Base-by-base conservation (phyloP, 192 early-diverging fungal species). In the Umbelopsis vinacea region DNA sequence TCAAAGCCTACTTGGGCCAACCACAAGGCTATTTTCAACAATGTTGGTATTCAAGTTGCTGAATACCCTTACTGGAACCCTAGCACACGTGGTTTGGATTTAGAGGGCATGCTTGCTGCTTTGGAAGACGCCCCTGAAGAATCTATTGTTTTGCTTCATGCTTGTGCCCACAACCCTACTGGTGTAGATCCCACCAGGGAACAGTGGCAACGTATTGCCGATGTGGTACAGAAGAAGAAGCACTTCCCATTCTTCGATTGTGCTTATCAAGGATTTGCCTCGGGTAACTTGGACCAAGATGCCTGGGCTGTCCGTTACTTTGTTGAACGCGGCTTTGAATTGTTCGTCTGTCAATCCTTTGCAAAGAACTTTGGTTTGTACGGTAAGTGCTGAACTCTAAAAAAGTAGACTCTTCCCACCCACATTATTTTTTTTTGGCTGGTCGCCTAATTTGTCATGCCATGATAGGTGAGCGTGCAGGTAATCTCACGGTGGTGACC, bases 301-400 rank as follows among this genome's bases (percentile, higher is more conserved):
- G 96, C 97, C 33, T 90, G 86, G 78, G 94, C 97, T 67, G 91
- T 97, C 46, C 90, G 97, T 19, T 92, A 95, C 79, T 99, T 99
- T 88, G 94, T 94, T 3, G 82, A 89, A 21, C 87, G 90, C 71
- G 96, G 96, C 6, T 95, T 97, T 77, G 96, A 99, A 78, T 71
- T 96, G 72, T 88, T 98, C 63, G 86, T 96, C 9, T 89, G 92
- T 38, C 93, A 99, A 83, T 96, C 94, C 21, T 99, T 93, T 84
- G 90, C 95, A 81, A 99, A 99, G 86, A 99, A 99, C 89, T 93
- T 99, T 89, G 97, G 97, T 17, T 85, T 99, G 45, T 99, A 99
- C 81, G 88, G 89, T 87, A 82, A 75, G 79, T 70, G 21, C 40
- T 40, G 21, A 38, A 22, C 4, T 19, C 0, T 43, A 33, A 68